Evolutionary conservation across 2,329 filamentous ascomycete species (phyloP).

Genomic region (Talaromyces rugulosus): DNA sequence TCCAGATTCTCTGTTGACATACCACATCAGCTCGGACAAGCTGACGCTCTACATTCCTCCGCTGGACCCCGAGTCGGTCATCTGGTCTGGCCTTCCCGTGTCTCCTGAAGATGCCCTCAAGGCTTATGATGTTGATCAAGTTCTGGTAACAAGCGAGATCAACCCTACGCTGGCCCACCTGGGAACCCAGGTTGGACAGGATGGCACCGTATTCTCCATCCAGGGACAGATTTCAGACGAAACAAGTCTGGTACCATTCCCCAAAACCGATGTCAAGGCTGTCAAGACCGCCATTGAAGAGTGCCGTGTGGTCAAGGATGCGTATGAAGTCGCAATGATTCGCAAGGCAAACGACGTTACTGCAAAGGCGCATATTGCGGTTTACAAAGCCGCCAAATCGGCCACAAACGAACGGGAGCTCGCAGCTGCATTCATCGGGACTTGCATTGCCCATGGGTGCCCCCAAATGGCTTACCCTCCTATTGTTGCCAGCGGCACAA

Average conservation of each 20-base stretch:
- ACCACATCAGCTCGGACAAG: slow-evolving; percentile 69
- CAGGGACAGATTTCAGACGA: slow-evolving; percentile 69
- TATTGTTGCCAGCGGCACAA: slow-evolving; percentile 81
- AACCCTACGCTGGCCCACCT: slow-evolving; percentile 64
- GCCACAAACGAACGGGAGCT: slow-evolving; percentile 77
- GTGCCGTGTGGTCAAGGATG: slow-evolving; percentile 75
- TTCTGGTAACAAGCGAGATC: slow-evolving; percentile 67
- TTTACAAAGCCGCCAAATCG: slow-evolving; percentile 59
- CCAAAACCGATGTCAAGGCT: slow-evolving; percentile 55
- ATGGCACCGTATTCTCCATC: slow-evolving; percentile 68
- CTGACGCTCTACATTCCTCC: slow-evolving; percentile 89
- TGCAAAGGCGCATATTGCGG: slow-evolving; percentile 68
- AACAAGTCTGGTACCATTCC: slow-evolving; percentile 68
- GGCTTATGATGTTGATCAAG: slow-evolving; percentile 77
- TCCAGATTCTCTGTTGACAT: slow-evolving; percentile 74
- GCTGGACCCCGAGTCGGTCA: slow-evolving; percentile 77
- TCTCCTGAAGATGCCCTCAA: slow-evolving; percentile 68
- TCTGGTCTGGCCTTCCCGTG: slow-evolving; percentile 88
- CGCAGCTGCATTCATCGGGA: slow-evolving; percentile 70
- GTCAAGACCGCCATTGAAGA: slow-evolving; percentile 72
- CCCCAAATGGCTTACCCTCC: slow-evolving; percentile 78
- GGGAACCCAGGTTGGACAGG: slow-evolving; percentile 31
- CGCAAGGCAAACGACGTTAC: slow-evolving; percentile 77
- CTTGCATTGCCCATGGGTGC: slow-evolving; percentile 68
- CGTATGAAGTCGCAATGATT: slow-evolving; percentile 80